Percentiles rank a stretch among this genome's conserved stretches.
Evolutionary conservation across 2,329 filamentous ascomycete species (phyloP).

Genomic region (Ophiostoma triangulosporum): DNA sequence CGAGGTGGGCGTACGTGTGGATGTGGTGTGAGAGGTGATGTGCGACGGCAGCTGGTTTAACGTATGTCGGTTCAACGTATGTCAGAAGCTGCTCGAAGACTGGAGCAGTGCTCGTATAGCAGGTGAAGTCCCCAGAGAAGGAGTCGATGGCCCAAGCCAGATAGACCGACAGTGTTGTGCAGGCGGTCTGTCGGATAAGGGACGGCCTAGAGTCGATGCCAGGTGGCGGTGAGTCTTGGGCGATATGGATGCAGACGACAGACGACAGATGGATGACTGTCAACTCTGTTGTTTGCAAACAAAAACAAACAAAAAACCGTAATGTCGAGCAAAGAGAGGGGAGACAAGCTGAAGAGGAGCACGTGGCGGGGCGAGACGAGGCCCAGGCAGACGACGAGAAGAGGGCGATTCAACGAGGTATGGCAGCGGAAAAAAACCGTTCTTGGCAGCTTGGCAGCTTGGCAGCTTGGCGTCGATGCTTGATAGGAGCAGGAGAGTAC

Average conservation of each 20-base stretch:
- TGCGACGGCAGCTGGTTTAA: too few species aligned
- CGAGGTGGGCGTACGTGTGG: background rate
- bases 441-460: slow-evolving; percentile 12
- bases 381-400: slow-evolving; percentile 2
- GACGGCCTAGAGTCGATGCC: too few species aligned
- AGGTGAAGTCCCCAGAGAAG: too few species aligned
- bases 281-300: too few species aligned
- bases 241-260: too few species aligned
- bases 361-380: slow-evolving; percentile 8
- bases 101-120: too few species aligned
- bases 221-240: background rate
- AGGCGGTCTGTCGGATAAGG: background rate
- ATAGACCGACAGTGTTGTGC: background rate
- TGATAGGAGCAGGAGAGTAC: slow-evolving; percentile 1
- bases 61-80: too few species aligned
- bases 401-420: slow-evolving; percentile 3
- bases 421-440: slow-evolving; percentile 6
- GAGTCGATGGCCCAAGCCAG: background rate
- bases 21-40: background rate
- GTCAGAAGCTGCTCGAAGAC: too few species aligned
- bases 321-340: background rate
- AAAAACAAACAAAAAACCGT: background rate
- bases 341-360: slow-evolving; percentile 4
- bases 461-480: slow-evolving; percentile 9
- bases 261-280: too few species aligned